phyloP scores from a whole-genome alignment of 1,139 yeast species.

The Sporopachydermia cereana region DNA sequence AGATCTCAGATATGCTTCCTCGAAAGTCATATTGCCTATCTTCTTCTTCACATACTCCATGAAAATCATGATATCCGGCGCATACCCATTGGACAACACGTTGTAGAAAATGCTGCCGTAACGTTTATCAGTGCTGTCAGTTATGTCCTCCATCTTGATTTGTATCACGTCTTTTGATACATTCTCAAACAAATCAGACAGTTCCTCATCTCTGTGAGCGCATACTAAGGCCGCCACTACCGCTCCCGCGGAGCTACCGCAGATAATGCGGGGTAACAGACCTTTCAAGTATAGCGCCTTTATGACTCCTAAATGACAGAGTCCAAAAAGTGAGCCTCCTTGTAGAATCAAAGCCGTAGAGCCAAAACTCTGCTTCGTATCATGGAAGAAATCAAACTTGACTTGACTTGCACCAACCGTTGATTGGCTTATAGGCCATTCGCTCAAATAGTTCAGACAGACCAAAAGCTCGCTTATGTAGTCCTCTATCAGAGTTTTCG shows the following conservation, averaged over 20 bases:
- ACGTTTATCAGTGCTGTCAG: conserved; percentile 48
- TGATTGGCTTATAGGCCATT: conserved; percentile 10
- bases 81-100: conserved; percentile 53
- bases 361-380: conserved; percentile 83
- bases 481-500: conserved; percentile 79
- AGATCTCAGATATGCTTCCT: conserved; percentile 76
- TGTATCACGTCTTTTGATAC: conserved; percentile 32
- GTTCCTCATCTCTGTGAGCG: conserved; percentile 46
- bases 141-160: conserved; percentile 41
- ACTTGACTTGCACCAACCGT: conserved; percentile 28
- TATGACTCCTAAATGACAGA: conserved; percentile 88
- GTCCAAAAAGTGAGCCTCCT: conserved; percentile 89
- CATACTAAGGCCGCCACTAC: conserved; percentile 83
- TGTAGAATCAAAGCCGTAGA: conserved; percentile 82
- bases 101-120: conserved; percentile 58
- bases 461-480: conserved; percentile 66
- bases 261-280: conserved; percentile 69
- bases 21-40: conserved; percentile 83
- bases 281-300: conserved; percentile 66
- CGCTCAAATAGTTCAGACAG: conserved; percentile 42
- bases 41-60: conserved; percentile 66
- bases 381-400: conserved; percentile 77
- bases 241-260: conserved; percentile 95
- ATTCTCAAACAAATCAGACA: conserved; percentile 25
- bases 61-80: conserved; percentile 73